These are phyloP conservation scores for Cephalotrichum gorgonifer DNA, from an alignment of 2,329 filamentous ascomycete species.

Conservation along the genomic window DNA sequence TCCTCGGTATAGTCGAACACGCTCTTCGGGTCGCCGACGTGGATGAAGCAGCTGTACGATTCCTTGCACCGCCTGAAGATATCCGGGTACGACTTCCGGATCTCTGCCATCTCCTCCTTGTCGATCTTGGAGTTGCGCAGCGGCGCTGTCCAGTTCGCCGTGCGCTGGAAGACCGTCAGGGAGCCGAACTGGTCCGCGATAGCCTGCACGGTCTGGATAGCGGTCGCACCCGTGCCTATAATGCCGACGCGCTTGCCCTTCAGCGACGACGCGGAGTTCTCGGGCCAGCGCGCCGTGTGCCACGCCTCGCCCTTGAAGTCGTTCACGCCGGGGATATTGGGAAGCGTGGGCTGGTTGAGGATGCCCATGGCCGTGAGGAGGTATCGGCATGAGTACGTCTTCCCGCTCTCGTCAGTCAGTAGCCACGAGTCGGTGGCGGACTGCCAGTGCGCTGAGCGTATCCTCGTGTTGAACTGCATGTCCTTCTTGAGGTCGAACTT, in stretches of 20 bases:
- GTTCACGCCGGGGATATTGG: constrained; percentile 46
- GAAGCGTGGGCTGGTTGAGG: constrained; percentile 58
- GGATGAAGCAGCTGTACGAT: constrained; percentile 43
- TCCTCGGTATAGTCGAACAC: constrained; percentile 26
- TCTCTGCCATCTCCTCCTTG: constrained; percentile 38
- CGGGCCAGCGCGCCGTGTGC: constrained; percentile 52
- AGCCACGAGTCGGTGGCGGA: constrained; percentile 14
- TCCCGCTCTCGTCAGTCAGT: constrained; percentile 15
- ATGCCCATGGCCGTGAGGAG: constrained; percentile 53
- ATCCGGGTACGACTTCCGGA: constrained; percentile 15
- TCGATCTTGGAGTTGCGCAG: constrained; percentile 48
- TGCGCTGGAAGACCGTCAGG: constrained; percentile 55
- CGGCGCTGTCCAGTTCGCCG: constrained; percentile 54
- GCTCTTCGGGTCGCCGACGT: constrained; percentile 35
- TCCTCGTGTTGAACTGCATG: constrained; percentile 18
- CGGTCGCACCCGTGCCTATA: constrained; percentile 52
- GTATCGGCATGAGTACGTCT: constrained; percentile 14
- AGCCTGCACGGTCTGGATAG: constrained; percentile 45
- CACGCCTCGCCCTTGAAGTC: constrained; percentile 44
- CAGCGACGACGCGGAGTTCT: constrained; percentile 31
- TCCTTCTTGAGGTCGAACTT: constrained; percentile 28
- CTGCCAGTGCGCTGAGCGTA: constrained; percentile 18
- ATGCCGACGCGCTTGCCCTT: constrained; percentile 41
- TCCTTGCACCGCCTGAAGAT: constrained; percentile 47
- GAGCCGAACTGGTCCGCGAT: constrained; percentile 35